A percentile compares a stretch with the other conserved stretches of the same genome.
These are phyloP conservation scores for Suillus cothurnatus DNA, from an alignment of 768 basidiomycete genomes.

Conservation along the genomic window DNA sequence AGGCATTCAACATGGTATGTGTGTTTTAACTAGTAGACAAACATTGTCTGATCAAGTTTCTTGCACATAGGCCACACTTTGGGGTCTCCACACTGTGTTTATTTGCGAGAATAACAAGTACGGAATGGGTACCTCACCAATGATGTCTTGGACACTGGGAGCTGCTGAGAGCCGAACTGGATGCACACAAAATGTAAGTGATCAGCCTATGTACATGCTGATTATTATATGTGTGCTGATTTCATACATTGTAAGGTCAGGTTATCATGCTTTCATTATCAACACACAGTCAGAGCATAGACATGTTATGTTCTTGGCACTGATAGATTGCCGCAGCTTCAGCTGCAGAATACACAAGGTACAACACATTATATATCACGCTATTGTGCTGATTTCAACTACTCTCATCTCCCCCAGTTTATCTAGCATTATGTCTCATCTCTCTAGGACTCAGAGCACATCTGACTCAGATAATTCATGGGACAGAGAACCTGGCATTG, in stretches of 20 bases:
- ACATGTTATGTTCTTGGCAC: too few species aligned
- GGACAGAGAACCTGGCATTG: not conserved
- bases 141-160: too few species aligned
- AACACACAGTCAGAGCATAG: too few species aligned
- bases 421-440: not conserved
- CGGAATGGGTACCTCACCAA: slow-evolving; percentile 90
- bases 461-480: not conserved
- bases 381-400: not conserved
- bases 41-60: not conserved
- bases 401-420: not conserved
- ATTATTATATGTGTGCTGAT: too few species aligned
- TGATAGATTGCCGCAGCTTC: too few species aligned
- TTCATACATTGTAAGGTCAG: too few species aligned
- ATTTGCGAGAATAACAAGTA: slow-evolving; percentile 99
- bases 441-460: not conserved
- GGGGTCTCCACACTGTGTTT: slow-evolving; percentile 93
- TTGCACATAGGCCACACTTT: slow-evolving; percentile 76
- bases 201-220: too few species aligned
- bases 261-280: too few species aligned
- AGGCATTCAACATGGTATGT: slow-evolving; percentile 96
- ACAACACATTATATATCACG: not conserved
- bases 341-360: too few species aligned
- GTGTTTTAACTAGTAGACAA: slow-evolving; percentile 22
- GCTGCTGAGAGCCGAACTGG: too few species aligned
- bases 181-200: too few species aligned